phyloP scores from a whole-genome alignment of 2,329 filamentous ascomycete genomes.

The Neophaeococcomyces mojaviensis region DNA sequence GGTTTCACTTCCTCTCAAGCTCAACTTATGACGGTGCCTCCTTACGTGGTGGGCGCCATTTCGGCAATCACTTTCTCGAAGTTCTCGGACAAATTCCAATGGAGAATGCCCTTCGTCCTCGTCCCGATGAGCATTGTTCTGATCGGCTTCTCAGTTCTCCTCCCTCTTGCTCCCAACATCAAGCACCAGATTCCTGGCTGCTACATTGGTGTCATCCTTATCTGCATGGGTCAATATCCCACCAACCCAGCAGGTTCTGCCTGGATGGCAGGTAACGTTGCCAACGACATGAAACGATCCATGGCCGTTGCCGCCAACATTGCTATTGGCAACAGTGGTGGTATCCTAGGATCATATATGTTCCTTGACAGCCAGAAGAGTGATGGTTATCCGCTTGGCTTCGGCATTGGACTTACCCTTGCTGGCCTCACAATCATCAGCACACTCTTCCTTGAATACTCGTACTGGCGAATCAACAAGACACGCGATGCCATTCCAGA shows the following conservation, averaged over 20 bases:
- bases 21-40: slow-evolving; percentile 66
- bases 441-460: slow-evolving; percentile 26
- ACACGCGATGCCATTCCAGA: slow-evolving; percentile 9
- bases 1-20: slow-evolving; percentile 54
- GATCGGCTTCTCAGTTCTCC: slow-evolving; percentile 17
- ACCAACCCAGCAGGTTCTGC: slow-evolving; percentile 25
- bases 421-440: slow-evolving; percentile 28
- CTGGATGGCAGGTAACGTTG: slow-evolving; percentile 27
- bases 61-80: slow-evolving; percentile 64
- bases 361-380: slow-evolving; percentile 25
- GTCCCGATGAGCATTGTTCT: slow-evolving; percentile 14
- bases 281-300: slow-evolving; percentile 25
- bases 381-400: slow-evolving; percentile 30
- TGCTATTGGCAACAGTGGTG: slow-evolving; percentile 27
- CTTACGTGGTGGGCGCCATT: slow-evolving; percentile 62
- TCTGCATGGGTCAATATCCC: slow-evolving; percentile 27
- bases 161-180: slow-evolving; percentile 16
- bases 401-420: slow-evolving; percentile 30
- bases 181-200: slow-evolving; percentile 21
- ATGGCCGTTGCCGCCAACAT: slow-evolving; percentile 26
- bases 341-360: slow-evolving; percentile 31
- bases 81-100: slow-evolving; percentile 52
- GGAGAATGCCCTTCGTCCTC: slow-evolving; percentile 25
- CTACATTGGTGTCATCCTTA: slow-evolving; percentile 25
- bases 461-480: slow-evolving; percentile 10